phyloP scores from a whole-genome alignment of 176 grass and related monocot genomes.

The Guadua angustifolia region DNA sequence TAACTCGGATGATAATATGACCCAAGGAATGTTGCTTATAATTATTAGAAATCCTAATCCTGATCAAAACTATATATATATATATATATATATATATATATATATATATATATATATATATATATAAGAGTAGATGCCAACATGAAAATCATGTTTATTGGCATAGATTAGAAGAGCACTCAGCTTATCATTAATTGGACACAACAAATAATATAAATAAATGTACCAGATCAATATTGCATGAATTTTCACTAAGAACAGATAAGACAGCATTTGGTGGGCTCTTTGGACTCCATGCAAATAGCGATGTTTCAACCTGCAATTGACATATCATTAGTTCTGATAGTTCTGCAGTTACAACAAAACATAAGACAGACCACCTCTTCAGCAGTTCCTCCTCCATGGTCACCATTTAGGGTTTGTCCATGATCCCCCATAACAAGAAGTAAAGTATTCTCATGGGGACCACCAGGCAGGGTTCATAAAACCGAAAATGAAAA shows the following conservation, averaged over 20 bases:
- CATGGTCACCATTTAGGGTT: constrained; percentile 97
- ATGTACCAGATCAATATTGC: constrained; percentile 73
- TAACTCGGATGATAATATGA: too few relatives aligned
- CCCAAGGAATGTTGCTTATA: too few relatives aligned
- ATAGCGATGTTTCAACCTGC: constrained; percentile 88
- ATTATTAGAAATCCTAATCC: too few relatives aligned
- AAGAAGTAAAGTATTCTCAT: constrained; percentile 90
- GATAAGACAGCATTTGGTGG: constrained; percentile 69
- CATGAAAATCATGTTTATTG: constrained; percentile 1
- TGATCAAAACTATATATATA: too few relatives aligned
- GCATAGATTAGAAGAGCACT: constrained; percentile 25
- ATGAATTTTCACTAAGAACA: constrained; percentile 68
- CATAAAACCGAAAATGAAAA: too few relatives aligned
- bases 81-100: too few relatives aligned
- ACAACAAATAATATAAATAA: constrained; percentile 25
- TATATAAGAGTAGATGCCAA: constrained; percentile 1
- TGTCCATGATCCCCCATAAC: constrained; percentile 99
- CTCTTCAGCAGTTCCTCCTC: constrained; percentile 92
- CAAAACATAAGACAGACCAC: constrained; percentile 53
- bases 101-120: too few relatives aligned
- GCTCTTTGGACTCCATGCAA: constrained; percentile 77
- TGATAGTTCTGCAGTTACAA: constrained; percentile 20
- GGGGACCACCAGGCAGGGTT: constrained; percentile 66
- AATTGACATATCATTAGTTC: constrained; percentile 42
- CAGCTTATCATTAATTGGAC: constrained; percentile 18